These are phyloP conservation scores for Patellaria atrata DNA, from an alignment of 495 filamentous ascomycete genomes.

Conservation along the genomic window DNA sequence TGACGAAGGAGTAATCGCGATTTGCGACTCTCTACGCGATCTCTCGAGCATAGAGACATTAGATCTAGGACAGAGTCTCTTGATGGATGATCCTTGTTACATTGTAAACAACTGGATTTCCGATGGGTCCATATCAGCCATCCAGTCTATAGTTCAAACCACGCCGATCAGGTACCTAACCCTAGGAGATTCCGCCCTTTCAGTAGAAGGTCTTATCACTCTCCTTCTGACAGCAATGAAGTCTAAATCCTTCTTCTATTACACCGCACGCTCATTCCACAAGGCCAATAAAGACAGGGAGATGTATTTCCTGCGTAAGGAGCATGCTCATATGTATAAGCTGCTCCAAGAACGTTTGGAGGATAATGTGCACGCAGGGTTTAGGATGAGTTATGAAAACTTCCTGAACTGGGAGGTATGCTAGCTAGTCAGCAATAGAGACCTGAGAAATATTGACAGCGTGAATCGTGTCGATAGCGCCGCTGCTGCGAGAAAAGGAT, in stretches of 20 bases:
- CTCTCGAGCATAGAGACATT: constrained; percentile 19
- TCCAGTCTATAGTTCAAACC: constrained; percentile 6
- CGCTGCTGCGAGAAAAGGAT: constrained; percentile 22
- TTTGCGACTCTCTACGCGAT: constrained; percentile 15
- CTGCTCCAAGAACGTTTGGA: constrained; percentile 8
- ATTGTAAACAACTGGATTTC: constrained; percentile 22
- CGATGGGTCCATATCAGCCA: constrained; percentile 4
- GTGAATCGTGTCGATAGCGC: constrained; percentile 31
- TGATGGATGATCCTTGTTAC: constrained; percentile 26
- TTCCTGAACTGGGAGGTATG: constrained; percentile 24
- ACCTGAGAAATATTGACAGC: constrained; percentile 29
- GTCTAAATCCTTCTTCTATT: constrained; percentile 10
- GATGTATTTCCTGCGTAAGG: too few relatives aligned
- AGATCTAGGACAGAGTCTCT: constrained; percentile 24
- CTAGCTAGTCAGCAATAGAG: constrained; percentile 23
- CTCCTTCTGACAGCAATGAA: constrained; percentile 4
- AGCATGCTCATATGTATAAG: constrained; percentile 4
- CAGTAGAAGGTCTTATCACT: constrained; percentile 5
- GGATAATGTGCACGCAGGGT: constrained; percentile 19
- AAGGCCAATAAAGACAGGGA: too few relatives aligned
- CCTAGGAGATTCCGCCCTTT: constrained; percentile 9
- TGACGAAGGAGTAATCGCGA: constrained; percentile 15
- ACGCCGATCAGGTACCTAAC: constrained; percentile 8
- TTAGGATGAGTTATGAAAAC: constrained; percentile 15
- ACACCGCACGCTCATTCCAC: constrained; percentile 9